A percentile compares a stretch with the other conserved stretches of the same genome.
Conservation (phyloP, 129 eudicot species). For the Pseudognaphalium luteoalbum region DNA sequence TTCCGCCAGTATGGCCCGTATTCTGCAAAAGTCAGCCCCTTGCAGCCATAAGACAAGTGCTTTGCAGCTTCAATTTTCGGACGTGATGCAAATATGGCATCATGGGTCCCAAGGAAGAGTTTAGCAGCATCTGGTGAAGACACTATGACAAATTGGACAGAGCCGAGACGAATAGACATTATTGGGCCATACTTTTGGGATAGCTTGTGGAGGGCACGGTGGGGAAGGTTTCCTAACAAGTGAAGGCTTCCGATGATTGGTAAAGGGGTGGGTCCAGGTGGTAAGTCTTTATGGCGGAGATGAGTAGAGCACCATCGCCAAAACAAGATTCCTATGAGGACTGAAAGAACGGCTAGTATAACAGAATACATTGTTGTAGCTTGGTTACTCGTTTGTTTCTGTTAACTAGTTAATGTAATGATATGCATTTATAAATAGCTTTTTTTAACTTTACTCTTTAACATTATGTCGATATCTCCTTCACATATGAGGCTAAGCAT, state of each 20-base stretch:
- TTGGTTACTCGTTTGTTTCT: background rate
- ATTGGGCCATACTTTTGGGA: constrained; percentile 37
- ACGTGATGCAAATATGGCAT: constrained; percentile 39
- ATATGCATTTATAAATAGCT: background rate
- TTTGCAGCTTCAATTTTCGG: constrained; percentile 28
- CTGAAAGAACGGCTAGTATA: background rate
- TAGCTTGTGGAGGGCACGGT: constrained; percentile 22
- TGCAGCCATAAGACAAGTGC: constrained; percentile 23
- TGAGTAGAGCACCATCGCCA: background rate
- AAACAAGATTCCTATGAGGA: constrained; percentile 7
- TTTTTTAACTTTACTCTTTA: background rate
- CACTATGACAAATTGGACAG: constrained; percentile 29
- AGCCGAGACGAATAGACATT: constrained; percentile 39
- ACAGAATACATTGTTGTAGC: background rate
- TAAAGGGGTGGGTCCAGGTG: constrained; percentile 28
- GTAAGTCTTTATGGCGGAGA: constrained; percentile 8
- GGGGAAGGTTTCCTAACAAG: constrained; percentile 34
- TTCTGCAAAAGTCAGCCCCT: constrained; percentile 22
- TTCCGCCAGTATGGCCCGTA: constrained; percentile 44
- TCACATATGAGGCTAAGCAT: background rate
- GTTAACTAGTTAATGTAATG: background rate
- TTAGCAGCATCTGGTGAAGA: constrained; percentile 51
- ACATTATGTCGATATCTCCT: background rate
- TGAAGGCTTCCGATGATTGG: constrained; percentile 43
- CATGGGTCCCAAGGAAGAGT: constrained; percentile 45